Conservation (phyloP, 116 monocot genomes). For the Dioscorea cayenensis region DNA sequence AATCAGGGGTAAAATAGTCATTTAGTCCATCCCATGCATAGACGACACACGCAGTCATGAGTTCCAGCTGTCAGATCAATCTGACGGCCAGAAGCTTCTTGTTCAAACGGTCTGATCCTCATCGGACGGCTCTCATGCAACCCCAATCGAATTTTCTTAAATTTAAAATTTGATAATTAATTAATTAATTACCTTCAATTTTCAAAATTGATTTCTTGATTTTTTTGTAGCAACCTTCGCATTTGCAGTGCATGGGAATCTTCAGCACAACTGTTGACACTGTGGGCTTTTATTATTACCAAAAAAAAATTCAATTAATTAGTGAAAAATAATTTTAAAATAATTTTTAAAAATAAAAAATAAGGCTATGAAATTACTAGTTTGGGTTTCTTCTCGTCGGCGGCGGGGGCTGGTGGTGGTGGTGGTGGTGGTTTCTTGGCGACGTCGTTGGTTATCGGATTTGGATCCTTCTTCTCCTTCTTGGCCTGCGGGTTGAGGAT, state of each 20-base stretch:
- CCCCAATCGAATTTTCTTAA: background rate
- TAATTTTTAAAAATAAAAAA: background rate
- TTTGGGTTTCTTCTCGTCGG: background rate
- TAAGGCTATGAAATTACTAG: background rate
- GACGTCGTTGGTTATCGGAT: background rate
- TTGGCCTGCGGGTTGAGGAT: slow-evolving; percentile 23
- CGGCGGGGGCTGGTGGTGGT: background rate
- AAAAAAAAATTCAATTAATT: too few species aligned
- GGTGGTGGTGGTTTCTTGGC: background rate
- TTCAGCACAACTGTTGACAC: background rate
- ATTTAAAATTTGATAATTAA: background rate
- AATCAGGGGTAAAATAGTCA: background rate
- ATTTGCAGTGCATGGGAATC: slow-evolving; percentile 1
- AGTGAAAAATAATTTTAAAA: background rate
- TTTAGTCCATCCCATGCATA: background rate
- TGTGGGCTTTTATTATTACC: background rate
- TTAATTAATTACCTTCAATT: background rate
- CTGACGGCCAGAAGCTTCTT: too few species aligned
- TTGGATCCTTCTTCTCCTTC: slow-evolving; percentile 5
- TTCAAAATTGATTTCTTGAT: background rate
- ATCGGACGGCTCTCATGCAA: too few species aligned
- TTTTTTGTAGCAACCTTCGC: background rate
- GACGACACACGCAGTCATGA: background rate
- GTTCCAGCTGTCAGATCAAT: too few species aligned
- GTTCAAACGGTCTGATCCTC: too few species aligned